A percentile compares a stretch with the other conserved stretches of the same genome.
phyloP scores from a whole-genome alignment of 352 stramenopile species.

The Globisporangium alternatum region DNA sequence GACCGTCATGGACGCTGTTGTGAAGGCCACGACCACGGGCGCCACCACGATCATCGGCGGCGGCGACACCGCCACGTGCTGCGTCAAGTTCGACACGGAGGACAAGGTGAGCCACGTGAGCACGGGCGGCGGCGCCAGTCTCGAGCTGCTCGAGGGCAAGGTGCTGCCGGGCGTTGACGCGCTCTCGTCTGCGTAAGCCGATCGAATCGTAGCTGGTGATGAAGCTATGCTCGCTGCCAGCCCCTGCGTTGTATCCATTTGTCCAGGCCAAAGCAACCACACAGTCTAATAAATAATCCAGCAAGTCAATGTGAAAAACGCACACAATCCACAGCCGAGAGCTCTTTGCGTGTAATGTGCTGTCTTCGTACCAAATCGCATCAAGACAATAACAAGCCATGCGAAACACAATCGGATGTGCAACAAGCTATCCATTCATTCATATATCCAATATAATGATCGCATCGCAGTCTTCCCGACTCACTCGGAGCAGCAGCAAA shows the following conservation, averaged over 20 bases:
- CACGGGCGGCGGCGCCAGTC: conserved; percentile 94
- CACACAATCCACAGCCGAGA: neutral
- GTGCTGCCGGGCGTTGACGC: conserved; percentile 97
- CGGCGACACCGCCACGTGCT: conserved; percentile 94
- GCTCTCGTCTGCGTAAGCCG: conserved; percentile 70
- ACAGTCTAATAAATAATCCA: conserved; percentile 7
- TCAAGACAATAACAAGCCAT: neutral
- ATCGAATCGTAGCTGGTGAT: neutral
- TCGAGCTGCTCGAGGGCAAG: conserved; percentile 98
- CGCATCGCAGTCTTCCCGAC: neutral
- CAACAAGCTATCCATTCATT: conserved; percentile 5
- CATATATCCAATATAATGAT: conserved; percentile 16
- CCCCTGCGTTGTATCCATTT: neutral
- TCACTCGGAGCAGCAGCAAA: neutral
- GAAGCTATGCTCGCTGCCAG: neutral
- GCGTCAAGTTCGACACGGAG: conserved; percentile 86
- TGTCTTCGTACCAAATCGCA: neutral
- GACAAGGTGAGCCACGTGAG: conserved; percentile 89
- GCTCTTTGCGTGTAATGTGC: neutral
- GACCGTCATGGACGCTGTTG: conserved; percentile 94
- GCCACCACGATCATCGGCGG: conserved; percentile 98
- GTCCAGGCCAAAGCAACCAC: neutral
- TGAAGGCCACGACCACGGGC: conserved; percentile 91
- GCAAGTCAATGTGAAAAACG: neutral
- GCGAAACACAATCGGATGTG: neutral